These are phyloP conservation scores for Lecanoromycetidae sp. DNA, from an alignment of 2,329 filamentous ascomycete genomes.

Conservation along the genomic window DNA sequence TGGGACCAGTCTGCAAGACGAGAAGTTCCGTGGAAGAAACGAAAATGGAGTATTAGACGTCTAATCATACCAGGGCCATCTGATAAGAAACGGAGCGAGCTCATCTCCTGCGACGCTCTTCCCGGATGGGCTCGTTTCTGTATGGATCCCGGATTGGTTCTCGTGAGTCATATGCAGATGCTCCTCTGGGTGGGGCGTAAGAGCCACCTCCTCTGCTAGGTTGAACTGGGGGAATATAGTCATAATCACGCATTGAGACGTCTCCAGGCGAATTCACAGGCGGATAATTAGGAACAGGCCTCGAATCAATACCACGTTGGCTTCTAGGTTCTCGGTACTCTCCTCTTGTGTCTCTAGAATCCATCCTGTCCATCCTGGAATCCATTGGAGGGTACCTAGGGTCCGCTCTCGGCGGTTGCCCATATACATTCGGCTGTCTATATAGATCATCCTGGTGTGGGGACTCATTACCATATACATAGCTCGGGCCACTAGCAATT, in stretches of 20 bases:
- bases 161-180: slow-evolving; percentile 10
- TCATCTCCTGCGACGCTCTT: slow-evolving; percentile 13
- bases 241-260: slow-evolving; percentile 7
- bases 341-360: slow-evolving; percentile 1
- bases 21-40: background rate
- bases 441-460: slow-evolving; percentile 8
- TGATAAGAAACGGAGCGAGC: background rate
- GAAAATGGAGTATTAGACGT: background rate
- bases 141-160: slow-evolving; percentile 11
- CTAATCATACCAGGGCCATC: no score
- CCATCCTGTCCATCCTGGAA: slow-evolving; percentile 2
- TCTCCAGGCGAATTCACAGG: slow-evolving; percentile 8
- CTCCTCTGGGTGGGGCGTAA: slow-evolving; percentile 2
- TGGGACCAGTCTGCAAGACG: no score
- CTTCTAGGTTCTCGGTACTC: no score
- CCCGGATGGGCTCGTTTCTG: slow-evolving; percentile 11
- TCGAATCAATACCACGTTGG: no score
- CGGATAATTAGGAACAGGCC: slow-evolving; percentile 10
- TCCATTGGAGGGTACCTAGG: slow-evolving; percentile 10
- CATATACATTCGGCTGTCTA: slow-evolving; percentile 10
- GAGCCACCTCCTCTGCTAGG: slow-evolving; percentile 10
- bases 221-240: slow-evolving; percentile 3
- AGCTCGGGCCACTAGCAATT: slow-evolving; percentile 8
- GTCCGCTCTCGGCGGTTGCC: background rate
- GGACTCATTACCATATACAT: slow-evolving; percentile 10